These are phyloP conservation scores for Mariannaea elegans DNA, from an alignment of 2,329 filamentous ascomycete genomes.

Conservation along the genomic window DNA sequence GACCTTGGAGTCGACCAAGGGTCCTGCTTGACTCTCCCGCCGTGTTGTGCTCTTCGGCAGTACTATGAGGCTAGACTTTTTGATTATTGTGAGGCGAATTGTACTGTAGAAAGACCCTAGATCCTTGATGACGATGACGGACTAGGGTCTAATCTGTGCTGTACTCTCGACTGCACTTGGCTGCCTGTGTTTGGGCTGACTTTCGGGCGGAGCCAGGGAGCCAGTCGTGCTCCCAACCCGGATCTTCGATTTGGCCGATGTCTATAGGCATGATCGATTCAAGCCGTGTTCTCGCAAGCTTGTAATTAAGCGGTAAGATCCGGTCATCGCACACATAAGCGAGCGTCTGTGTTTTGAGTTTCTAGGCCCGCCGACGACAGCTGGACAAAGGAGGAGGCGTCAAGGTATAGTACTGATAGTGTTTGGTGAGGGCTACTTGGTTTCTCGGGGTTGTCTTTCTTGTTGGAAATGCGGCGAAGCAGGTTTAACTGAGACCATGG, in stretches of 20 bases:
- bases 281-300: background rate
- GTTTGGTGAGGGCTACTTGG: too few species aligned
- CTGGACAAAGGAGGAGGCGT: background rate
- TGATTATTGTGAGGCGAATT: constrained; percentile 7
- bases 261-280: constrained; percentile 14
- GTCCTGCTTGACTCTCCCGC: background rate
- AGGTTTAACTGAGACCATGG: too few species aligned
- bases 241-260: constrained; percentile 18
- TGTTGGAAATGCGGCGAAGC: background rate
- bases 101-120: constrained; percentile 6
- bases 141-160: background rate
- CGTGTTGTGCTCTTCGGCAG: background rate
- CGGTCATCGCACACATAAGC: background rate
- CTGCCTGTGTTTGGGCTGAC: constrained; percentile 6
- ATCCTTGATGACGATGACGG: constrained; percentile 9
- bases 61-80: constrained; percentile 13
- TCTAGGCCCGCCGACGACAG: background rate
- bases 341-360: background rate
- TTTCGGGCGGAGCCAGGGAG: constrained; percentile 3
- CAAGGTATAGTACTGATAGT: too few species aligned
- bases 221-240: background rate
- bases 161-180: background rate
- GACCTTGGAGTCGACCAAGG: constrained; percentile 8
- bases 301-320: background rate
- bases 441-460: too few species aligned